Conservation (phyloP, 192 early-diverging fungal genomes). For the Entomortierella lignicola region DNA sequence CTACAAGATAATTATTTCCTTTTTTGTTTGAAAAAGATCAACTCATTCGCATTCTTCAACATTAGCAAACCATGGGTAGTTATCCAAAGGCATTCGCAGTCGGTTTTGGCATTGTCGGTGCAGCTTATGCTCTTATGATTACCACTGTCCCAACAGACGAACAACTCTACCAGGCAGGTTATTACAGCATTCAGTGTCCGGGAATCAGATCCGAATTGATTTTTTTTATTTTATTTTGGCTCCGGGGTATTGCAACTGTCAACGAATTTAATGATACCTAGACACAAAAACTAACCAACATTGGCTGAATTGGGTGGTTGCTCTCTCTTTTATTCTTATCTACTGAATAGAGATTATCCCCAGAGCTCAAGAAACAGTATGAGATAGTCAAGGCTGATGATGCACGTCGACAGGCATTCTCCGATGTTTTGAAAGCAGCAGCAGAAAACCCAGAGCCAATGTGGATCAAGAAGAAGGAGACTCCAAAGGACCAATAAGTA, state of each 20-base stretch:
- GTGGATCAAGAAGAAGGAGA: conserved; percentile 53
- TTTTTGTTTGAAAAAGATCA: conserved; percentile 13
- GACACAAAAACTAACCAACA: too few relatives aligned
- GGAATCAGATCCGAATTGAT: conserved; percentile 6
- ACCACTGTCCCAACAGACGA: conserved; percentile 64
- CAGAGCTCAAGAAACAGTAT: conserved; percentile 51
- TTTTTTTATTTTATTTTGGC: conserved; percentile 3
- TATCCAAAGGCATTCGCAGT: conserved; percentile 57
- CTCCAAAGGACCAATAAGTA: too few relatives aligned
- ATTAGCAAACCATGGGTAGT: conserved; percentile 49
- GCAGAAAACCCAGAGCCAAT: conserved; percentile 50
- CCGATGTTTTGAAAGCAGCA: conserved; percentile 38
- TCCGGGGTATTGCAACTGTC: too few relatives aligned
- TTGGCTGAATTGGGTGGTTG: too few relatives aligned
- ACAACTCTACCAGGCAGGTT: conserved; percentile 45
- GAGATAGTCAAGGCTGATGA: conserved; percentile 46
- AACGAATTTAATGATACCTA: too few relatives aligned
- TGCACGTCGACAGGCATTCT: conserved; percentile 35
- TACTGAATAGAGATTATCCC: conserved; percentile 46
- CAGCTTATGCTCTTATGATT: conserved; percentile 60
- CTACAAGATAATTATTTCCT: conserved; percentile 1
- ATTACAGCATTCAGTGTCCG: neutral
- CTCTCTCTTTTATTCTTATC: too few relatives aligned
- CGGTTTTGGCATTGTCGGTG: conserved; percentile 57
- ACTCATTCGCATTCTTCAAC: neutral